These are phyloP conservation scores for Exidia glandulosa DNA, from an alignment of 768 basidiomycete genomes.

Conservation along the genomic window DNA sequence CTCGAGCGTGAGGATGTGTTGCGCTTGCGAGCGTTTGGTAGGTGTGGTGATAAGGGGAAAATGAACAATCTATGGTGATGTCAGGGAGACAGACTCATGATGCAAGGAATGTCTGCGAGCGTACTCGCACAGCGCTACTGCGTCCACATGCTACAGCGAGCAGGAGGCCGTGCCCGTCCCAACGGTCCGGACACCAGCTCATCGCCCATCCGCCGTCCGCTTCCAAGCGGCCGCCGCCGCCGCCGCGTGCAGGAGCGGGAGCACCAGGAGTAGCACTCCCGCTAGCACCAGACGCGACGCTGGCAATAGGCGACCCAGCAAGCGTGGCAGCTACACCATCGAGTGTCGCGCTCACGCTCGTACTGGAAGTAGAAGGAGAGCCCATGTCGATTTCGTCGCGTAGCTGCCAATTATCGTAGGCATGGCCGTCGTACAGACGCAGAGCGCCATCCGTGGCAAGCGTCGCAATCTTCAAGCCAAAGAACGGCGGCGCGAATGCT, in stretches of 20 bases:
- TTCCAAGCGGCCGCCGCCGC: slow-evolving; percentile 51
- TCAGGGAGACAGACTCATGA: neutral
- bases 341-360: neutral
- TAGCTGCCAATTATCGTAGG: neutral
- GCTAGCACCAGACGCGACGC: neutral
- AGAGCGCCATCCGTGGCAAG: slow-evolving; percentile 82
- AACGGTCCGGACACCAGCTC: slow-evolving; percentile 91
- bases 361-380: neutral
- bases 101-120: slow-evolving; percentile 5
- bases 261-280: neutral
- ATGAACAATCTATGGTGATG: neutral
- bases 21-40: slow-evolving; percentile 63
- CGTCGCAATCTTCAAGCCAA: slow-evolving; percentile 81
- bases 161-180: slow-evolving; percentile 71
- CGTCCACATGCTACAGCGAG: slow-evolving; percentile 69
- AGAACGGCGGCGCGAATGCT: slow-evolving; percentile 79
- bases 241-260: neutral
- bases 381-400: neutral
- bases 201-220: slow-evolving; percentile 90
- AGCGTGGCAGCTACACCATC: neutral
- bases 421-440: slow-evolving; percentile 71
- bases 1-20: slow-evolving; percentile 37
- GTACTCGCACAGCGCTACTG: slow-evolving; percentile 66
- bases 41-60: slow-evolving; percentile 27
- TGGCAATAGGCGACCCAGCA: neutral